These are phyloP conservation scores for Aspergillus kassunensis DNA, from an alignment of 495 filamentous ascomycete species.

Conservation along the genomic window DNA sequence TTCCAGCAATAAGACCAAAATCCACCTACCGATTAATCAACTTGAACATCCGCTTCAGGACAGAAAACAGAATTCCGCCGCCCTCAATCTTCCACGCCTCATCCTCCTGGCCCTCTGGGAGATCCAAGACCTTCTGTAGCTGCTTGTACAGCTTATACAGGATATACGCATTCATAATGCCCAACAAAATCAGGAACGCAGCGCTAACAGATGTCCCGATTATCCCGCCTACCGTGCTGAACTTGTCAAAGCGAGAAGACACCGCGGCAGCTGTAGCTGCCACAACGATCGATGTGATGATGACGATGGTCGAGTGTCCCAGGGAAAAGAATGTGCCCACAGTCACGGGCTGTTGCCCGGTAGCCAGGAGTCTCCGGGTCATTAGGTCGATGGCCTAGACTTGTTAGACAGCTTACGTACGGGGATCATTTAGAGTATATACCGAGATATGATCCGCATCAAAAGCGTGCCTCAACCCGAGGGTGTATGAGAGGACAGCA, in stretches of 20 bases:
- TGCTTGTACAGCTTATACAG: conserved; percentile 67
- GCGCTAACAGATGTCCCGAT: conserved; percentile 78
- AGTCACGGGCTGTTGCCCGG: conserved; percentile 81
- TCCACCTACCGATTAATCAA: conserved; percentile 65
- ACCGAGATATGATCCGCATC: conserved; percentile 94
- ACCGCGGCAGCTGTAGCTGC: conserved; percentile 84
- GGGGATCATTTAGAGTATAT: conserved; percentile 3
- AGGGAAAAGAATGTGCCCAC: conserved; percentile 95
- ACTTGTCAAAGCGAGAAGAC: conserved; percentile 70
- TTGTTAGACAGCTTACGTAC: neutral
- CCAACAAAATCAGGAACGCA: conserved; percentile 75
- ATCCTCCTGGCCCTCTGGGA: conserved; percentile 49
- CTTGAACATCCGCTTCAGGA: conserved; percentile 75
- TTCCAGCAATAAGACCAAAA: neutral
- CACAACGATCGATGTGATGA: conserved; percentile 86
- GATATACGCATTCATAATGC: conserved; percentile 82
- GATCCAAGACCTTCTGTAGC: conserved; percentile 55
- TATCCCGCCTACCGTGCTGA: conserved; percentile 79
- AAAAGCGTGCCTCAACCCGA: conserved; percentile 89
- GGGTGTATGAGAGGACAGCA: conserved; percentile 78
- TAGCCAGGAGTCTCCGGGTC: conserved; percentile 85
- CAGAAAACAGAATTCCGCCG: conserved; percentile 64
- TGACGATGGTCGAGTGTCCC: conserved; percentile 89
- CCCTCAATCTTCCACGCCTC: conserved; percentile 68
- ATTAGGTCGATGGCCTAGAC: conserved; percentile 84